Conservation (phyloP, 2,329 filamentous ascomycete species). For the Claviceps capensis region DNA sequence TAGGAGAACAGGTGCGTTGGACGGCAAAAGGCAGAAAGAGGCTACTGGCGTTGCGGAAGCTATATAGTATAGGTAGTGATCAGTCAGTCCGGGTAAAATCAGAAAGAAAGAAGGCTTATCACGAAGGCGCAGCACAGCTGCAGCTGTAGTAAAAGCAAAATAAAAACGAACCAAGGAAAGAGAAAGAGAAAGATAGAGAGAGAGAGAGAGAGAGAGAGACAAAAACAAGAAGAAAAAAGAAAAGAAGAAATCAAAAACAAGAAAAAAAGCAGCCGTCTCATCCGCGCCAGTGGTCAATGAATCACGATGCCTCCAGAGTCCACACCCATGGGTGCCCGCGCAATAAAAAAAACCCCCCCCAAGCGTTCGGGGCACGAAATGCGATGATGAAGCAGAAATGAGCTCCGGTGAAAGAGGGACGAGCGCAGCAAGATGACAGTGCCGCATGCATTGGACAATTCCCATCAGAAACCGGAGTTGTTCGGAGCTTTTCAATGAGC, state of each 20-base stretch:
- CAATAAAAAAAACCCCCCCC: no score
- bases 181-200: neutral
- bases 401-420: neutral
- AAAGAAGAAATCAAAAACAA: neutral
- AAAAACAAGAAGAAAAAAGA: neutral
- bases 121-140: neutral
- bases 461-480: neutral
- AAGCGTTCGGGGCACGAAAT: neutral
- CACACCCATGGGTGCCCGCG: neutral
- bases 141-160: neutral
- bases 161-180: neutral
- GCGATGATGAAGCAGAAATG: neutral
- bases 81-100: no score
- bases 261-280: neutral
- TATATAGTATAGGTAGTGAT: neutral
- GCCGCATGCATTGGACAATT: neutral
- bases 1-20: neutral
- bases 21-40: neutral
- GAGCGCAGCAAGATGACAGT: neutral
- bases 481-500: neutral
- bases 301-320: neutral
- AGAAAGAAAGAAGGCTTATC: no score
- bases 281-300: neutral
- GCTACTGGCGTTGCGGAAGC: neutral
- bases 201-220: neutral